These are phyloP conservation scores for Neckera pumila DNA, from an alignment of 225 moss, liverwort and hornwort genomes.

Conservation along the genomic window DNA sequence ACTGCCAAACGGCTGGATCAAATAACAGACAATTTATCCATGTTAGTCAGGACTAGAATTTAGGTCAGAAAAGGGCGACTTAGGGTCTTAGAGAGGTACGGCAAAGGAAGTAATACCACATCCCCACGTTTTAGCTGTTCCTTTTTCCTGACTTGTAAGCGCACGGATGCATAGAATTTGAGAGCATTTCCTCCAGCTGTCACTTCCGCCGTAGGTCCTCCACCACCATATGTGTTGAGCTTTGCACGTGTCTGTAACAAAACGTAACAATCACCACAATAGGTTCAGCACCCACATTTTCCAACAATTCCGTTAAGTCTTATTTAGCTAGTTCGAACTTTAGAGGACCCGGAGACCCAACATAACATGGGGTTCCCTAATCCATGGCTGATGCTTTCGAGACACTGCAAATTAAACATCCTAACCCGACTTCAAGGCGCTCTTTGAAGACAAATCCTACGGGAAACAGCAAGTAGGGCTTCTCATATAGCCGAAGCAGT, in stretches of 20 bases:
- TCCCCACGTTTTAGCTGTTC: constrained; percentile 63
- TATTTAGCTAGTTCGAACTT: not conserved
- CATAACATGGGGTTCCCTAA: not conserved
- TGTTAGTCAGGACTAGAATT: constrained; percentile 3
- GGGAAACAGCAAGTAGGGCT: not conserved
- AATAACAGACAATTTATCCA: not conserved
- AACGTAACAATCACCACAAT: not conserved
- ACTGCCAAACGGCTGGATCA: constrained; percentile 46
- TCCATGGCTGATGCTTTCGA: not conserved
- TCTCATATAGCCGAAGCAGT: not conserved
- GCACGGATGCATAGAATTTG: constrained; percentile 78
- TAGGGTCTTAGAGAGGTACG: not conserved
- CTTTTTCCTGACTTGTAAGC: constrained; percentile 60
- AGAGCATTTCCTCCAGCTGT: constrained; percentile 80
- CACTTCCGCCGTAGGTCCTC: constrained; percentile 50
- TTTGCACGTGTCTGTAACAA: constrained; percentile 37
- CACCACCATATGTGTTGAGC: constrained; percentile 43
- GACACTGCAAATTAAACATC: not conserved
- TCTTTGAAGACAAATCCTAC: not conserved
- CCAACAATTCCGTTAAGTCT: not conserved
- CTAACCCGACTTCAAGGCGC: not conserved
- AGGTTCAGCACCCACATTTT: not conserved
- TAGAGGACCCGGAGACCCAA: not conserved
- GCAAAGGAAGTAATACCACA: constrained; percentile 23
- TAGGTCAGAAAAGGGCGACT: not conserved